These are phyloP conservation scores for Cladophialophora carrionii DNA, from an alignment of 2,329 filamentous ascomycete species.

Conservation along the genomic window DNA sequence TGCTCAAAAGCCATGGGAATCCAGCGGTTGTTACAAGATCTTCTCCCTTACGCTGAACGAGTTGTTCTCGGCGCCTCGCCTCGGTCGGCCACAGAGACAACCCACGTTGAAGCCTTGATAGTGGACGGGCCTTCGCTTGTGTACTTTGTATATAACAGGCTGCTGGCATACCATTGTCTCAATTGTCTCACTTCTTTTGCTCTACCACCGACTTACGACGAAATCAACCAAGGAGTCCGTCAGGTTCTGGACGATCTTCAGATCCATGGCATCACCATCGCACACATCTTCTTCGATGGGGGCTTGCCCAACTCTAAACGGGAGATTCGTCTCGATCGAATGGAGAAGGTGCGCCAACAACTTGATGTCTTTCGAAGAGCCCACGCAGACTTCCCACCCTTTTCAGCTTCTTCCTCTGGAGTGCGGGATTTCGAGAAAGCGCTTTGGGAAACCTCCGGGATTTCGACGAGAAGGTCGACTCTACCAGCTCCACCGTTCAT, in stretches of 20 bases:
- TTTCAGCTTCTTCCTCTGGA: not conserved
- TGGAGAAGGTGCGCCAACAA: slow-evolving; percentile 61
- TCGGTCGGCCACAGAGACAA: not conserved
- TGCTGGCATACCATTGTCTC: slow-evolving; percentile 44
- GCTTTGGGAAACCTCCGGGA: slow-evolving; percentile 30
- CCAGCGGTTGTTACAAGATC: slow-evolving; percentile 57
- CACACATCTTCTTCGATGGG: slow-evolving; percentile 82
- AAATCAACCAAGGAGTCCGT: slow-evolving; percentile 63
- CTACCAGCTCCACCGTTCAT: slow-evolving; percentile 68
- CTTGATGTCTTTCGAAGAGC: slow-evolving; percentile 51
- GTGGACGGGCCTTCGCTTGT: slow-evolving; percentile 82
- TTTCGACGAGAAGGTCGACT: slow-evolving; percentile 35
- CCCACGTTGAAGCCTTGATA: slow-evolving; percentile 46
- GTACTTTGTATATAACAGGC: slow-evolving; percentile 68
- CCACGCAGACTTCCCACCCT: slow-evolving; percentile 15
- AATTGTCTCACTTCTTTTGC: slow-evolving; percentile 47
- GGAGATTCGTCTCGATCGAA: slow-evolving; percentile 62
- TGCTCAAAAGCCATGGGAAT: slow-evolving; percentile 59
- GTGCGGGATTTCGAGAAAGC: slow-evolving; percentile 22
- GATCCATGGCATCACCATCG: slow-evolving; percentile 52
- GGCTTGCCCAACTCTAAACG: slow-evolving; percentile 71
- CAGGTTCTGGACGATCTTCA: slow-evolving; percentile 66
- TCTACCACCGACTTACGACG: slow-evolving; percentile 62
- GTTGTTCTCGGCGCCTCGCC: slow-evolving; percentile 44
- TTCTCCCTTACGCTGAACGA: slow-evolving; percentile 58